Base-by-base conservation (phyloP, 2,329 filamentous ascomycete genomes). In the Cladophialophora bantiana region DNA sequence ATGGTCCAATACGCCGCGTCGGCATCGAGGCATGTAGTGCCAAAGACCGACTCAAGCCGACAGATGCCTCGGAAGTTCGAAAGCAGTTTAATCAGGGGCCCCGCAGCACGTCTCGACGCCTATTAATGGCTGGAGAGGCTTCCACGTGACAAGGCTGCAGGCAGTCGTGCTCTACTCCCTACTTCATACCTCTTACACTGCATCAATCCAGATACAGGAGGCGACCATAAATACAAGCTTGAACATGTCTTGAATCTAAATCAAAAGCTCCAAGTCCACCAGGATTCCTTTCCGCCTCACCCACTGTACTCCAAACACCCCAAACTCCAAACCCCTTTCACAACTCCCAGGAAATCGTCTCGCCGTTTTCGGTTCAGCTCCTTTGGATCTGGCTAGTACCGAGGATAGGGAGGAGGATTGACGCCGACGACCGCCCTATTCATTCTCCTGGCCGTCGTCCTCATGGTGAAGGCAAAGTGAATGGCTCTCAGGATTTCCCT, bases 391-490 rank as follows among this genome's bases (percentile, higher is more conserved):
- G 4, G 6, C 45, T 50, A 50, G 13, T 50, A 50, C 9, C 7
- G 18, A 12, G 18, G 45, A 31, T 26, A 50, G 4, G 45, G 35
- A 40, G 34, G 38, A 34, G 32, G 18, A 20, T 36, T 26, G 20
- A 36, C 40, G 13, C 53, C 26, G 13, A 54, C 38, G 31, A 59
- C 55, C 26, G 58, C n/a, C 18, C 31, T 58, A 13, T 68, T 68
- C 62, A 65, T 65, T 36, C 40, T 54, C 32, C 10, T 40, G 5
- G 55, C 42, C 32, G 58, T 35, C 13, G 18, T 42, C 26, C 52
- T 59, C 67, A 69, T 69, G 18, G 61, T 62, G 40, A 69, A 69
- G 12, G 64, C 60, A 59, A 69, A 69, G 26, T 32, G 7, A 20
- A 69, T 64, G 2, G 64, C 67, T 12, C 36, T 34, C 18, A 66